phyloP scores from a whole-genome alignment of 2,329 filamentous ascomycete genomes.

The Talaromyces sp. region DNA sequence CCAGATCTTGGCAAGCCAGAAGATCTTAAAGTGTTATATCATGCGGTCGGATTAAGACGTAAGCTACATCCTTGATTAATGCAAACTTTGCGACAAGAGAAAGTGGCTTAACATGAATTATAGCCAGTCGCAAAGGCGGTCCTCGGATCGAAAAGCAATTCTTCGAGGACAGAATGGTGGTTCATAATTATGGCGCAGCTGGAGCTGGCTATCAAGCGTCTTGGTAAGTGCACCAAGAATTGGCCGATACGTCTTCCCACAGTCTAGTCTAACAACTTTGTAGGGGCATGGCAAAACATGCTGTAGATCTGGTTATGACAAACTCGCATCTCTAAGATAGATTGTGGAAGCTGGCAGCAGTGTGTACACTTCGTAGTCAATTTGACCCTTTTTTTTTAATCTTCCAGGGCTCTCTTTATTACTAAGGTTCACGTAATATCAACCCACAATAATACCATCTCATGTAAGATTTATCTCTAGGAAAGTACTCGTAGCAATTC shows the following conservation, averaged over 20 bases:
- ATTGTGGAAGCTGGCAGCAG: background rate
- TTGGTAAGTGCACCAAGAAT: constrained; percentile 9
- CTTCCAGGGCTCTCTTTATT: background rate
- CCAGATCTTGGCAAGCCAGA: constrained; percentile 26
- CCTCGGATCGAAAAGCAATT: constrained; percentile 1
- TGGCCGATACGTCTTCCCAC: background rate
- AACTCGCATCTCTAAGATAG: background rate
- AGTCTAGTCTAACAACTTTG: background rate
- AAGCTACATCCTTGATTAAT: background rate
- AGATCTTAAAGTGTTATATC: constrained; percentile 7
- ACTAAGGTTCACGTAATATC: background rate
- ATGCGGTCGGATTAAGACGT: constrained; percentile 9
- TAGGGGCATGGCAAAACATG: constrained; percentile 10
- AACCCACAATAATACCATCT: background rate
- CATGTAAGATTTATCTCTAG: background rate
- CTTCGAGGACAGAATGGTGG: constrained; percentile 12
- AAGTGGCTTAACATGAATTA: background rate
- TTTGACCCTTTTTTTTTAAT: background rate
- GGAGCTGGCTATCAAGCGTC: constrained; percentile 14
- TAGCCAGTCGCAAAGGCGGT: constrained; percentile 8
- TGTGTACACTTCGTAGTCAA: background rate
- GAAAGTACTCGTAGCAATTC: background rate
- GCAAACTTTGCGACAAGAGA: background rate
- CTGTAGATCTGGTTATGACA: constrained; percentile 1
- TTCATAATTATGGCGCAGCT: constrained; percentile 31